Base-by-base conservation (phyloP, 306 rosid genomes). In the Sicyos edulis region DNA sequence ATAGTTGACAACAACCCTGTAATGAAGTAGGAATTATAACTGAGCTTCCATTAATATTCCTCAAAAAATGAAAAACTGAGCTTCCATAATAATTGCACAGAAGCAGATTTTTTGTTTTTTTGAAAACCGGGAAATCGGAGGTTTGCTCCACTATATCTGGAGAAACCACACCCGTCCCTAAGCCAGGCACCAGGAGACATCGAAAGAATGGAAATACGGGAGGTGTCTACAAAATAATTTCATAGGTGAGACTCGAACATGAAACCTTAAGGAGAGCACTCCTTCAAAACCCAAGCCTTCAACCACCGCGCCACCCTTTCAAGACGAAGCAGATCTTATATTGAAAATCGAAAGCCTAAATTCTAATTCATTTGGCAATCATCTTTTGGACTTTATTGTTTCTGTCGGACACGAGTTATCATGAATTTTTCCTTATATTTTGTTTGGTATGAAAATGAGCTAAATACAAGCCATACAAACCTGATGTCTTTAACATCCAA, bases 401-500 rank as follows among this genome's bases (percentile, higher is more conserved):
- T 29, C 66, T 26, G 6, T 60, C 5, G 1, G 5, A 14, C n/a
- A 17, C 20, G 2, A 6, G 15, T 26, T 0, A 26, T 14, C 11
- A 0, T 26, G 19, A 26, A 57, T 58, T 42, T 60, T n/a, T 26
- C 20, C 58, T 8, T 54, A 9, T 32, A 32, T 32, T 29, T 60
- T 60, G 45, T 60, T 15, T 40, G 6, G 11, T 5, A 24, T 26
- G 5, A 61, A 60, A 42, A 45, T 17, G 19, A 47, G 24, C 19
- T 21, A 67, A 7, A 22, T 3, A 44, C 34, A 11, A 32, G 42
- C 5, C 4, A 51, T 51, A 19, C 59, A 74, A 76, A 93, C 99
- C 99, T 91, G 80, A 95, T 95, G 83, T 95, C 99, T 79, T 95
- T 95, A 59, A 95, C 76, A 74, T 95, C 99, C 75, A 95, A 68